Percentiles rank a stretch among this genome's conserved stretches.
Conservation (phyloP, 805 yeast species). For the Saccharomyces paradoxus region DNA sequence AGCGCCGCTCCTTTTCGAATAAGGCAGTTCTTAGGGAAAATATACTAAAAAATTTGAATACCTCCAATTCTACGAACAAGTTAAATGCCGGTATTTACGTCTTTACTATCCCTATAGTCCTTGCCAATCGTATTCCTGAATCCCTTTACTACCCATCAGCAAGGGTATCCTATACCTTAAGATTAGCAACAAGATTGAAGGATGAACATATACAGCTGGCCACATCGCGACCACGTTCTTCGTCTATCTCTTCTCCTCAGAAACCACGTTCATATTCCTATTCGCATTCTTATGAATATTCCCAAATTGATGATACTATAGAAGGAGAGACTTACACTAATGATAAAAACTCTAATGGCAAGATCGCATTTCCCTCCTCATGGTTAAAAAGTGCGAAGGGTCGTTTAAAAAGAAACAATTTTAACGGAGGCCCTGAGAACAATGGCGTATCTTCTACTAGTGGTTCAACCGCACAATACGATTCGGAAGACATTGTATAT, state of each 20-base stretch:
- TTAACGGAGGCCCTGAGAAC: background rate
- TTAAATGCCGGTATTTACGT: slow-evolving; percentile 58
- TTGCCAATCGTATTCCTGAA: slow-evolving; percentile 59
- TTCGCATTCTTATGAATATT: background rate
- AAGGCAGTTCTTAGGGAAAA: background rate
- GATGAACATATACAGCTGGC: background rate
- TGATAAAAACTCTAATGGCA: background rate
- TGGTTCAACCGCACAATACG: background rate
- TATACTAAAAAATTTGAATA: slow-evolving; percentile 3
- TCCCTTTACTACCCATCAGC: slow-evolving; percentile 31
- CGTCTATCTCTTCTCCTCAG: background rate
- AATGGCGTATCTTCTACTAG: background rate
- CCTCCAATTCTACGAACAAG: slow-evolving; percentile 1
- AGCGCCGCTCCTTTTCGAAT: slow-evolving; percentile 1
- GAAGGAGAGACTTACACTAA: background rate
- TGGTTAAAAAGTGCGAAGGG: slow-evolving; percentile 1
- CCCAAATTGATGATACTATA: slow-evolving; percentile 4
- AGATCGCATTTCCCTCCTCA: slow-evolving; percentile 2
- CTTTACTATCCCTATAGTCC: slow-evolving; percentile 53
- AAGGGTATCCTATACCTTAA: slow-evolving; percentile 16
- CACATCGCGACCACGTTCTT: background rate
- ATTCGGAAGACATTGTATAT: slow-evolving; percentile 8
- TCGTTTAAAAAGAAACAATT: slow-evolving; percentile 7
- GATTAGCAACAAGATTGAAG: slow-evolving; percentile 7
- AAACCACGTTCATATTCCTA: background rate